Percentiles rank a stretch among this genome's conserved stretches.
These are phyloP conservation scores for Phytopythium montanum DNA, from an alignment of 352 stramenopile species.

Conservation along the genomic window DNA sequence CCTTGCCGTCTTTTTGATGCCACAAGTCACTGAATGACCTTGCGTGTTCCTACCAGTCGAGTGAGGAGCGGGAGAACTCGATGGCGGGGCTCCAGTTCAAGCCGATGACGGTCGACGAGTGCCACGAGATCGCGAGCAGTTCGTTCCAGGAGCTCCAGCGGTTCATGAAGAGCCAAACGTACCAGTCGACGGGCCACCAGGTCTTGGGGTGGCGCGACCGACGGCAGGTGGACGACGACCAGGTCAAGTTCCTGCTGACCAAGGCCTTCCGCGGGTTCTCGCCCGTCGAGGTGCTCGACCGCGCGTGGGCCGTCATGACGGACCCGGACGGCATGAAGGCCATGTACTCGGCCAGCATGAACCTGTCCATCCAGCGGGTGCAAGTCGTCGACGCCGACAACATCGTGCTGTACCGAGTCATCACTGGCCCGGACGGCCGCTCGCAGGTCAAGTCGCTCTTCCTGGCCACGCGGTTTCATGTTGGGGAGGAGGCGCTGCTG, in stretches of 20 bases:
- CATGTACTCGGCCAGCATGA: constrained; percentile 13
- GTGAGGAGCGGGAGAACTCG: neutral
- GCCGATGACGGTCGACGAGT: constrained; percentile 31
- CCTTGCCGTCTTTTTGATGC: neutral
- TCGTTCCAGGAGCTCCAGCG: constrained; percentile 34
- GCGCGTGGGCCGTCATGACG: constrained; percentile 30
- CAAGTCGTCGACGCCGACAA: constrained; percentile 38
- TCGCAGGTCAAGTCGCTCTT: constrained; percentile 30
- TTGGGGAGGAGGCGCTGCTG: constrained; percentile 24
- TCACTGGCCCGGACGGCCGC: constrained; percentile 8
- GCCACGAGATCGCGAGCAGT: constrained; percentile 28
- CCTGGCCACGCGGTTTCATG: constrained; percentile 33
- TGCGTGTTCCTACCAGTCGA: neutral
- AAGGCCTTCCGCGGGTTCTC: constrained; percentile 44
- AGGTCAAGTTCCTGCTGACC: constrained; percentile 51
- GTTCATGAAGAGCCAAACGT: constrained; percentile 39
- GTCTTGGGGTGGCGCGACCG: constrained; percentile 54
- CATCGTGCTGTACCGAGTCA: constrained; percentile 18
- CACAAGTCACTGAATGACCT: neutral
- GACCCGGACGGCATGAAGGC: constrained; percentile 3
- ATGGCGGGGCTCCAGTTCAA: constrained; percentile 10
- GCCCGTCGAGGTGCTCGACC: constrained; percentile 23
- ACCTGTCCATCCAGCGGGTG: constrained; percentile 20
- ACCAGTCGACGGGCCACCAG: constrained; percentile 36
- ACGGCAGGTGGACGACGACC: constrained; percentile 31